Evolutionary conservation across 1,284 basidiomycete species (phyloP), one percentile per base, ranked within the genome.

Genomic region (Trichosporon coremiiforme): DNA sequence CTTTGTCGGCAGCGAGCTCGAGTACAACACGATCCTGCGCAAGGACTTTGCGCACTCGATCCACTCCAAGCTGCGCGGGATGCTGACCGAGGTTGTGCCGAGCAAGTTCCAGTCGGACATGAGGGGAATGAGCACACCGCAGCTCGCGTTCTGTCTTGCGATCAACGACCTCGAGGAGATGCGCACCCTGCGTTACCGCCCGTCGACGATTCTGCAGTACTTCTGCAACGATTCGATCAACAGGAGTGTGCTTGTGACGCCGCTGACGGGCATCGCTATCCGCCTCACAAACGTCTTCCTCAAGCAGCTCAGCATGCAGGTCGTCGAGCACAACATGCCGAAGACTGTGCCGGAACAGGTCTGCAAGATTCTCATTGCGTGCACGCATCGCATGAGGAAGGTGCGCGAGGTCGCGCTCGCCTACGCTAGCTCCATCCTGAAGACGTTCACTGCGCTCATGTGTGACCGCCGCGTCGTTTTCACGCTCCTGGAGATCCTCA

Each of bases 391-490:
- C 15, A 89, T 94, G 68, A 85, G 87, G 41, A 91, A 91, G 79
- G 92, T 92, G 67, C 88, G 96, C 53, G 90, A 91, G 47, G 87
- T 93, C 25, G 93, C 96, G 0, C 87, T 90, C 67, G 89, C 88
- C 80, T 97, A 93, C 78, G 86, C 97, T 31, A 89, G 95, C 82
- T 88, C 90, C 50, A 86, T 99, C 62, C 89, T 98, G 74, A 90
- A 90, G n/a, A 93, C 92, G 1, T 97, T 98, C 84, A 95, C 97
- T 0, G 94, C 94, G 8, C 85, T 99, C 71, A 91, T 98, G 87
- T 98, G 95, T 82, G 91, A 96, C 79, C 88, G 90, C 12, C 87
- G 90, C 13, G 87, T 98, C 41, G 92, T 99, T 6, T 93, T 91
- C 75, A 89, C 92, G 33, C 91, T 98, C 70, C 86, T 99, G 57